Percentiles rank a stretch among this genome's conserved stretches.
These are phyloP conservation scores for Ramalina peruviana DNA, from an alignment of 495 filamentous ascomycete species.

Conservation along the genomic window DNA sequence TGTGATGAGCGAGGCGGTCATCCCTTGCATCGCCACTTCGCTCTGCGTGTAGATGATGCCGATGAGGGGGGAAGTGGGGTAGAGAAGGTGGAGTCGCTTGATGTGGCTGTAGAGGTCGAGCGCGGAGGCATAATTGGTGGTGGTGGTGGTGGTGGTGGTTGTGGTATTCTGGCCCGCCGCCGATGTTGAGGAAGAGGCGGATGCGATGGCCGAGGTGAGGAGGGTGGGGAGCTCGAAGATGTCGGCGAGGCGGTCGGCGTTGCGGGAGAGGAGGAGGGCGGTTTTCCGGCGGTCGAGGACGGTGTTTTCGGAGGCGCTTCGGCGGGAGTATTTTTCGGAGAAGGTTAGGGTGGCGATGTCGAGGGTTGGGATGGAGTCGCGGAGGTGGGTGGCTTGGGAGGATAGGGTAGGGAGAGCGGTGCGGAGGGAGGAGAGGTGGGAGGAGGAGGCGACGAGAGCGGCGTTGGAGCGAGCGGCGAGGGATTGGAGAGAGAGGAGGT, in stretches of 20 bases:
- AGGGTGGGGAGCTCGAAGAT: conserved; percentile 84
- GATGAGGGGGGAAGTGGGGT: conserved; percentile 65
- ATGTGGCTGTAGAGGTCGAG: conserved; percentile 92
- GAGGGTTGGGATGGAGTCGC: conserved; percentile 58
- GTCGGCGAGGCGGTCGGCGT: conserved; percentile 80
- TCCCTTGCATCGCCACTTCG: conserved; percentile 75
- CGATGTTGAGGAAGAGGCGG: conserved; percentile 21
- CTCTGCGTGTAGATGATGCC: conserved; percentile 60
- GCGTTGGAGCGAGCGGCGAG: conserved; percentile 89
- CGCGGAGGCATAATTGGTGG: conserved; percentile 77
- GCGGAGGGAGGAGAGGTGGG: conserved; percentile 58
- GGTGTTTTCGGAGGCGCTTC: conserved; percentile 46
- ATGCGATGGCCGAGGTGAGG: conserved; percentile 60
- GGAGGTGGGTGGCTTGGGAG: conserved; percentile 47
- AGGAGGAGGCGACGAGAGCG: conserved; percentile 65
- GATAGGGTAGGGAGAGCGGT: conserved; percentile 53
- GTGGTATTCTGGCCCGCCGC: no score
- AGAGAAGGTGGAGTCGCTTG: conserved; percentile 67
- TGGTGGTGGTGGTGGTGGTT: conserved; percentile 22
- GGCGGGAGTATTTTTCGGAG: conserved; percentile 65
- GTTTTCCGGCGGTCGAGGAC: conserved; percentile 63
- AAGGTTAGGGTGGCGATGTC: conserved; percentile 69
- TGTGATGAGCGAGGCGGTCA: conserved; percentile 73
- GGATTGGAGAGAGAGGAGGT: conserved; percentile 73
- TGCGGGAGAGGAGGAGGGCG: conserved; percentile 72